A percentile compares a stretch with the other conserved stretches of the same genome.
phyloP scores from a whole-genome alignment of 2,329 filamentous ascomycete species.

The Apiospora rasikravindrae region DNA sequence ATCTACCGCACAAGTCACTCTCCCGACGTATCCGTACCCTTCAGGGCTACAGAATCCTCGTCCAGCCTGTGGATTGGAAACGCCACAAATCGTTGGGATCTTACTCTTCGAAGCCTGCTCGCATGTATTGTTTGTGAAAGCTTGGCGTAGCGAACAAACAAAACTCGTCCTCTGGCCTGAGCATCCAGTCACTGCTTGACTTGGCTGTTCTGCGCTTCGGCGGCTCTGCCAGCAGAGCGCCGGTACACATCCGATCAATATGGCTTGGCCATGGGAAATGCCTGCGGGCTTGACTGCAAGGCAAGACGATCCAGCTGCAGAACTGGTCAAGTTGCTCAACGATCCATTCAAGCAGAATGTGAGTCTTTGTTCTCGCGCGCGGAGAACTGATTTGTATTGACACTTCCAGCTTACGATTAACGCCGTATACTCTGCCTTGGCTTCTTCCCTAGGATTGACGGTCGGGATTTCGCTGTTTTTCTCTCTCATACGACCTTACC shows the following conservation, averaged over 20 bases:
- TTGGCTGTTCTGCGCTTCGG: not conserved
- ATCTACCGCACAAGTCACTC: not conserved
- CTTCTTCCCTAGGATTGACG: conserved; percentile 78
- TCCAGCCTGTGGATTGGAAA: not conserved
- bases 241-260: conserved; percentile 12
- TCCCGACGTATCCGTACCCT: not conserved
- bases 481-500: conserved; percentile 88
- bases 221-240: conserved; percentile 10
- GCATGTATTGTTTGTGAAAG: not conserved
- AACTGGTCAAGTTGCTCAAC: conserved; percentile 55
- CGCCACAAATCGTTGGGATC: not conserved
- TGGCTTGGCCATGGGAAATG: not conserved
- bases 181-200: not conserved
- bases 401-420: conserved; percentile 49
- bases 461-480: conserved; percentile 77
- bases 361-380: conserved; percentile 27
- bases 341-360: conserved; percentile 57
- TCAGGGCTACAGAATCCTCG: not conserved
- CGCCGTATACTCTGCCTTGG: conserved; percentile 80
- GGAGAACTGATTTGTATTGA: conserved; percentile 13
- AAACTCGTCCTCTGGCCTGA: not conserved
- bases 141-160: not conserved
- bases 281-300: conserved; percentile 25
- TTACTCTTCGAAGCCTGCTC: not conserved
- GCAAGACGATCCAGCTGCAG: conserved; percentile 42